A percentile compares a stretch with the other conserved stretches of the same genome.
phyloP scores from a whole-genome alignment of 2,329 filamentous ascomycete species.

The Talaromyces amestolkiae region DNA sequence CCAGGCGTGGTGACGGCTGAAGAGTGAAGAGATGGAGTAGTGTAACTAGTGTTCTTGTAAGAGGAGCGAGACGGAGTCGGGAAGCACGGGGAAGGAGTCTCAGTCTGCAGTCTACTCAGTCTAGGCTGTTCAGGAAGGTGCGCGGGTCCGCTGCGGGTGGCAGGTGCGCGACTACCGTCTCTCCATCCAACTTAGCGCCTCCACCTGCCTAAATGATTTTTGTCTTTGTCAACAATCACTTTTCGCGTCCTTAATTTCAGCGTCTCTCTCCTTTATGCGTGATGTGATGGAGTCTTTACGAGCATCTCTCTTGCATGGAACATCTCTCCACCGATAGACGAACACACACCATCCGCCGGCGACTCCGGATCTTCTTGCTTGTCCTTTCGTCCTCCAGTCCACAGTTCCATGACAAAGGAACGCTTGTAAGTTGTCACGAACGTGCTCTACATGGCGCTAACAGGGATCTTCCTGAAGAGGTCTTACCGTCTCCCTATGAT shows the following conservation, averaged over 20 bases:
- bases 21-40: background rate
- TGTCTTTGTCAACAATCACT: background rate
- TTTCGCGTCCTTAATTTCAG: too few species aligned
- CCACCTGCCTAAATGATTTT: background rate
- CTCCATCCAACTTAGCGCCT: background rate
- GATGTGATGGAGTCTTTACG: background rate
- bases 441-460: conserved; percentile 1
- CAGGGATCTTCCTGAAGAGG: conserved; percentile 6
- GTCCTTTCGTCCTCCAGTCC: background rate
- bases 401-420: background rate
- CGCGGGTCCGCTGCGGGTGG: background rate
- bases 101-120: too few species aligned
- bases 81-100: background rate
- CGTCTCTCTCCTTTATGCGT: background rate
- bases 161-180: background rate
- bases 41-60: background rate
- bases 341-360: background rate
- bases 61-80: background rate
- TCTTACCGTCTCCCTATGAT: conserved; percentile 4
- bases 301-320: background rate
- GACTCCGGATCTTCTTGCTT: background rate
- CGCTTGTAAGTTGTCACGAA: background rate
- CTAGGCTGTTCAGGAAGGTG: background rate
- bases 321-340: background rate
- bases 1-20: background rate